phyloP scores from a whole-genome alignment of 306 rosid genomes.

The Fragaria vesca region DNA sequence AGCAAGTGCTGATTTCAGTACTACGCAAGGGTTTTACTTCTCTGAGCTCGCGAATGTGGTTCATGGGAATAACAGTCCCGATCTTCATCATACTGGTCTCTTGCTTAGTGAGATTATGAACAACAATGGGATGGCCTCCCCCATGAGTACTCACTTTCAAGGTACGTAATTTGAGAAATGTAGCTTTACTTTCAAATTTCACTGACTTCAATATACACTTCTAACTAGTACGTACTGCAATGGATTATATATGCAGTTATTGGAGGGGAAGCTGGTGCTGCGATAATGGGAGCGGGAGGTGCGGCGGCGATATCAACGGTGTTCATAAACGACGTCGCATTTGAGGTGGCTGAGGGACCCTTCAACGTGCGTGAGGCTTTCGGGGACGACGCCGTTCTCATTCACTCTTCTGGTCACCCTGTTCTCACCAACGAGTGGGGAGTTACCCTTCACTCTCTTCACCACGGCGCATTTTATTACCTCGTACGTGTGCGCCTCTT shows the following conservation, averaged over 20 bases:
- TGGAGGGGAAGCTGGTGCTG: conserved; percentile 39
- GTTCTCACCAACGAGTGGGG: conserved; percentile 90
- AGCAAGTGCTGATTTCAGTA: conserved; percentile 8
- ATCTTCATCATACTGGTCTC: conserved; percentile 40
- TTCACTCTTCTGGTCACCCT: conserved; percentile 78
- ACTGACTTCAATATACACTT: background rate
- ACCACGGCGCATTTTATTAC: conserved; percentile 76
- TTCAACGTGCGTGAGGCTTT: conserved; percentile 85
- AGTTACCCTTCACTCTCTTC: conserved; percentile 75
- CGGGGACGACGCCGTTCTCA: conserved; percentile 73
- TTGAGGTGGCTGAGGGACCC: conserved; percentile 69
- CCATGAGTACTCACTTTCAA: conserved; percentile 40
- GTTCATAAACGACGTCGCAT: conserved; percentile 83
- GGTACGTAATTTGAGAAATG: conserved; percentile 35
- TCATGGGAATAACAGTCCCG: conserved; percentile 31
- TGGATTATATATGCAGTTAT: background rate
- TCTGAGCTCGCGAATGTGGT: conserved; percentile 58
- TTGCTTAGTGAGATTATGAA: conserved; percentile 65
- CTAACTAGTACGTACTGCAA: background rate
- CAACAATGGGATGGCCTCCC: conserved; percentile 30
- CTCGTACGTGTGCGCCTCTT: conserved; percentile 38
- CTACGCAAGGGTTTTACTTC: conserved; percentile 61
- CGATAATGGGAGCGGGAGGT: conserved; percentile 32
- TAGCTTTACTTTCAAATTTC: background rate
- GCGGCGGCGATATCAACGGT: conserved; percentile 53